Conservation (phyloP, 306 rosid species). For the Cucumis melo region DNA sequence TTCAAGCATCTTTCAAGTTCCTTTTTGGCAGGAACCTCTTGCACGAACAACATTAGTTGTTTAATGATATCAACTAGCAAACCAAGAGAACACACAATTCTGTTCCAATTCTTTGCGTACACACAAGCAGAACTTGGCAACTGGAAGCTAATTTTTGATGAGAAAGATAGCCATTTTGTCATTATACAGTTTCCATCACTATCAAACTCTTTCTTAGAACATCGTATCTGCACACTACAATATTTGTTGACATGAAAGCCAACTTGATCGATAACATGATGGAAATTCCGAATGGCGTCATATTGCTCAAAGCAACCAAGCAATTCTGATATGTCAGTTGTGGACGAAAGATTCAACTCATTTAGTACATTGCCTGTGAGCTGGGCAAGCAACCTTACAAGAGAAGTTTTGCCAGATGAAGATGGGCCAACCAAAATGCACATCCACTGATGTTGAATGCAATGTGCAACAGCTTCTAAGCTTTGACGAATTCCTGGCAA, state of each 20-base stretch:
- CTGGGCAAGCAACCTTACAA: slow-evolving; percentile 66
- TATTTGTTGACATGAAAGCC: slow-evolving; percentile 47
- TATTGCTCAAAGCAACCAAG: slow-evolving; percentile 95
- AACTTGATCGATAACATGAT: slow-evolving; percentile 33
- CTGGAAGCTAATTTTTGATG: slow-evolving; percentile 26
- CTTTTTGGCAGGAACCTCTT: slow-evolving; percentile 16
- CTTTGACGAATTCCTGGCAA: slow-evolving; percentile 61
- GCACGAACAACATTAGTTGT: slow-evolving; percentile 31
- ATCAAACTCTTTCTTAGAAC: slow-evolving; percentile 18
- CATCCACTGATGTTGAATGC: slow-evolving; percentile 77
- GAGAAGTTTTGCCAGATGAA: slow-evolving; percentile 78
- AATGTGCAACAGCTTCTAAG: slow-evolving; percentile 78
- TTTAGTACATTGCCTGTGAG: slow-evolving; percentile 75
- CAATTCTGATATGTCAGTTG: slow-evolving; percentile 85
- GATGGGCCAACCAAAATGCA: slow-evolving; percentile 82
- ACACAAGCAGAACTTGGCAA: slow-evolving; percentile 17
- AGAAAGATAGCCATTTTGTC: slow-evolving; percentile 39
- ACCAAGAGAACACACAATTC: slow-evolving; percentile 30
- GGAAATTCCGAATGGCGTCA: slow-evolving; percentile 53
- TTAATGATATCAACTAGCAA: slow-evolving; percentile 40
- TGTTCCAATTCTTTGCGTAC: slow-evolving; percentile 33
- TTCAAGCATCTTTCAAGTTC: slow-evolving; percentile 46
- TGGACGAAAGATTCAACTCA: slow-evolving; percentile 81
- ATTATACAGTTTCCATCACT: slow-evolving; percentile 22
- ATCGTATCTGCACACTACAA: slow-evolving; percentile 30